Base-by-base conservation (phyloP, 805 yeast genomes). In the Yarrowia divulgata region DNA sequence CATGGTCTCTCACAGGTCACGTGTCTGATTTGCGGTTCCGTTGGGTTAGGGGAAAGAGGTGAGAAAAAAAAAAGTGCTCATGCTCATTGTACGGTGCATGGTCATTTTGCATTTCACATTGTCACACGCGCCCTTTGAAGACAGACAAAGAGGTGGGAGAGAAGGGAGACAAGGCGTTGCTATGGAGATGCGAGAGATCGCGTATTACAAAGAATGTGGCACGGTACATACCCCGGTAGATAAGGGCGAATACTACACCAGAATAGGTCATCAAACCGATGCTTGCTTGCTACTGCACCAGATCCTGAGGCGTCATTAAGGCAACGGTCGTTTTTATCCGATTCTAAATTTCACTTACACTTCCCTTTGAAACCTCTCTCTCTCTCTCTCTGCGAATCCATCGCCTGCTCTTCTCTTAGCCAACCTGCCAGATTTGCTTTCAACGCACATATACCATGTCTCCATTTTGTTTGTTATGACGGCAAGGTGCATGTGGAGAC, bases 361-460 rank as follows among this genome's bases (percentile, higher is more conserved):
- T n/a, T 35, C 57, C 14, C 14, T 29, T 23, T 23, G 29, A 23
- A 23, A 23, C 29, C 29, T 2, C 29, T 23, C 29, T 23, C 29
- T 23, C 29, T 29, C 18, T 34, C 14, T 32, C 14, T 32, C 10
- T 23, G 29, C 29, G 29, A 2, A 23, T 23, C 29, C 29, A 23
- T 23, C 29, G 29, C 29, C 29, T 23, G 29, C 4, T 23, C 29
- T 23, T 23, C 29, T 23, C 29, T 23, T 23, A 23, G 29, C 2
- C 29, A 23, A 18, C 40, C 57, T 52, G 60, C 60, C 60, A 54
- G 45, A 54, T 54, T 54, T 54, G 60, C 60, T 54, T 54, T 54
- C 43, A 23, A 54, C 23, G 60, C 60, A 54, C 60, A 37, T 54
- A 54, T 54, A 35, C 45, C 3, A 54, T 54, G 60, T 54, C 49